A percentile compares a stretch with the other conserved stretches of the same genome.
phyloP scores from a whole-genome alignment of 306 rosid genomes.

The Vigna radiata region DNA sequence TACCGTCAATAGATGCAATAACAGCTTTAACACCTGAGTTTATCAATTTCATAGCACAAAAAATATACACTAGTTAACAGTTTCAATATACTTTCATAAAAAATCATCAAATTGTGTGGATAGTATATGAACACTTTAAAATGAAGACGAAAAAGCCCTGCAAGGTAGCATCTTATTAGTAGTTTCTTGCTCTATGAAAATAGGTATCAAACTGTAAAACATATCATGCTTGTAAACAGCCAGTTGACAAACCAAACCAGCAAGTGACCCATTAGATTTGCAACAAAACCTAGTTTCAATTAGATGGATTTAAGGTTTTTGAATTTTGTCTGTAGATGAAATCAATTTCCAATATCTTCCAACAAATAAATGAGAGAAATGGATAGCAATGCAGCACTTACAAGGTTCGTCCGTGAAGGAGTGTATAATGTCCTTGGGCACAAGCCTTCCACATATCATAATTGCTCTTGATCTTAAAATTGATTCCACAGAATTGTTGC shows the following conservation, averaged over 20 bases:
- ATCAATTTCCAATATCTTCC: conserved; percentile 20
- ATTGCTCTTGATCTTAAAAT: conserved; percentile 82
- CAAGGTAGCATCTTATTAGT: conserved; percentile 16
- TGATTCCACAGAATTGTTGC: conserved; percentile 65
- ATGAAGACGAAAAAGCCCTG: background rate
- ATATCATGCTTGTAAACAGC: background rate
- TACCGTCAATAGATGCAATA: conserved; percentile 70
- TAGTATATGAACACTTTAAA: conserved; percentile 3
- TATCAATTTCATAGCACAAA: conserved; percentile 37
- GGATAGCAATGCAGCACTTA: conserved; percentile 53
- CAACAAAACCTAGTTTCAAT: conserved; percentile 12
- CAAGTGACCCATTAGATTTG: conserved; percentile 23
- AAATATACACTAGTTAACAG: conserved; percentile 27
- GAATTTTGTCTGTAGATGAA: conserved; percentile 21
- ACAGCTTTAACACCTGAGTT: conserved; percentile 65
- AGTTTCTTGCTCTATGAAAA: background rate
- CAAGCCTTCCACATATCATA: conserved; percentile 84
- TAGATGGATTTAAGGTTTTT: conserved; percentile 13
- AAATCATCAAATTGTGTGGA: conserved; percentile 3
- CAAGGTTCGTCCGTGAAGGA: conserved; percentile 70
- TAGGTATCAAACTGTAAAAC: background rate
- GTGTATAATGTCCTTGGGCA: conserved; percentile 63
- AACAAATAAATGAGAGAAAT: conserved; percentile 27
- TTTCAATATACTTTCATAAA: background rate
- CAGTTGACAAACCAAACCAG: conserved; percentile 28